Base-by-base conservation (phyloP, 129 eudicot genomes). In the Saussurea involucrata region DNA sequence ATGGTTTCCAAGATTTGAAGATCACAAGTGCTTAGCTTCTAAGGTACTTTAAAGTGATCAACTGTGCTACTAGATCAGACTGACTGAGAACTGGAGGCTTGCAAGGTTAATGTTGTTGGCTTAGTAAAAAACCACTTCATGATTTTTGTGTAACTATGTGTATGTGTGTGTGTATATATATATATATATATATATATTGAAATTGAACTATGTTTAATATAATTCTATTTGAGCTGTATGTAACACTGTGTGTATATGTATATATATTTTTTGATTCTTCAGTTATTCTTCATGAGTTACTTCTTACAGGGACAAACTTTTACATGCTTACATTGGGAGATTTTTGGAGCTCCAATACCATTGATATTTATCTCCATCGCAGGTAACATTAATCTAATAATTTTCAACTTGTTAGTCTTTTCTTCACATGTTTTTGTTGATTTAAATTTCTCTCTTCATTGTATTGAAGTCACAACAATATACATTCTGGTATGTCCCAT, bases 281-380 rank as follows among this genome's bases (percentile, higher is more conserved):
- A 27, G 29, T 27, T 66, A 34, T 73, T 36, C 64, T 81, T 82
- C 6, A 55, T 20, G 33, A 22, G n/a, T 70, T 61, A 31, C 25
- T 37, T 46, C 29, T 76, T 72, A 5, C 84, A 93, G 98, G 98
- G 73, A 94, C 98, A 53, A 84, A 94, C 60, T 91, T 94, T 40
- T 84, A 83, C 87, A 87, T 94, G 92, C 89, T 94, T 44, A 91
- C 84, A 24, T 74, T 94, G 90, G 98, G 97, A 74, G 97, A 95
- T 76, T 89, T 86, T 64, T 92, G 97, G 99, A 92, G 99, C 83
- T 91, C 97, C 68, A 88, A 95, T 68, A 95, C 99, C 42, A 89
- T 95, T 66, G 97, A 92, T 80, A 88, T 95, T 60, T 95, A 89
- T 82, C 96, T 95, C 70, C 99, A 95, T 75, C 87, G 96, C 83